phyloP scores from a whole-genome alignment of 768 basidiomycete genomes.

The Podaxis carcinomalis region DNA sequence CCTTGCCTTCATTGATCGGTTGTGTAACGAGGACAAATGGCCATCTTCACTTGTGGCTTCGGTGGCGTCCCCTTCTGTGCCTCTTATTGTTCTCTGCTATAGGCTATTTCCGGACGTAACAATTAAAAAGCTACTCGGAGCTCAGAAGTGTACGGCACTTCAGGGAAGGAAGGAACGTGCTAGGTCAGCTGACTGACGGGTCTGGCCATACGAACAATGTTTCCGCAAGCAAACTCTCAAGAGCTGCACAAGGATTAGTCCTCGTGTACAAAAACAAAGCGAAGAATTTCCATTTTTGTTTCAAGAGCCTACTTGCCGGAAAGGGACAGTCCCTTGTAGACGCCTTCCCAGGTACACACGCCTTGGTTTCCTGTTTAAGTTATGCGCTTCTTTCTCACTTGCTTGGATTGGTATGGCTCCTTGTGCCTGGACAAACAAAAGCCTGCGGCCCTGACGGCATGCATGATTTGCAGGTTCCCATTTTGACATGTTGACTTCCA shows the following conservation, averaged over 20 bases:
- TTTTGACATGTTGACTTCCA: not conserved
- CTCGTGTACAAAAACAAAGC: not conserved
- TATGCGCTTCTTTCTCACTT: not conserved
- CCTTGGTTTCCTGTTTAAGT: not conserved
- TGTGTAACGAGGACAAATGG: not conserved
- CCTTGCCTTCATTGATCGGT: not conserved
- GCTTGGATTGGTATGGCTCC: not conserved
- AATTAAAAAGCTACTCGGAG: not conserved
- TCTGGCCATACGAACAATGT: not conserved
- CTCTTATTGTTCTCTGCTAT: not conserved
- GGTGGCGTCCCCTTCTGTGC: not conserved
- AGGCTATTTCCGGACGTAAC: constrained; percentile 1
- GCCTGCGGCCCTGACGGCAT: not conserved
- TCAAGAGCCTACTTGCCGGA: not conserved
- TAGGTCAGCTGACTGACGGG: not conserved
- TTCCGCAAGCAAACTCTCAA: not conserved
- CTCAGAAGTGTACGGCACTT: not conserved
- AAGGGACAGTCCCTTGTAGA: not conserved
- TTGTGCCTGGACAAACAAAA: not conserved
- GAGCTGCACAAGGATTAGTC: not conserved
- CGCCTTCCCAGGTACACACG: not conserved
- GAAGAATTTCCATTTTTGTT: not conserved
- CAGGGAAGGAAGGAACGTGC: not conserved
- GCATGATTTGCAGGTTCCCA: not conserved
- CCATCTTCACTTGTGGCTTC: not conserved